These are phyloP conservation scores for Sarcodon aspratus DNA, from an alignment of 768 basidiomycete species.

Conservation along the genomic window DNA sequence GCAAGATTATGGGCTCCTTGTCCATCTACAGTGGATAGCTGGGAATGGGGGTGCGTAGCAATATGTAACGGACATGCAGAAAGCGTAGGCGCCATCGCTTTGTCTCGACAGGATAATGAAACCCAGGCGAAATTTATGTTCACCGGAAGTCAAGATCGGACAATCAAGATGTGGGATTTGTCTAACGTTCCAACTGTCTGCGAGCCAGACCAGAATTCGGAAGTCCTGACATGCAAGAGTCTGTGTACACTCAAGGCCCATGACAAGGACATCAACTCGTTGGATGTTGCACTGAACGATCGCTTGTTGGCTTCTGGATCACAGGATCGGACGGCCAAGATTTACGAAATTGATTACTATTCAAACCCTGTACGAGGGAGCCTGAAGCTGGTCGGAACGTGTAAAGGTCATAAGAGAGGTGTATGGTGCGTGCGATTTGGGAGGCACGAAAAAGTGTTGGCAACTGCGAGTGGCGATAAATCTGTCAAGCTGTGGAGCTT, in stretches of 20 bases:
- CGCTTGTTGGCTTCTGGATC: slow-evolving; percentile 84
- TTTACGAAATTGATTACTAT: slow-evolving; percentile 68
- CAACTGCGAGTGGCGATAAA: slow-evolving; percentile 92
- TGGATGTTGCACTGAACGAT: slow-evolving; percentile 89
- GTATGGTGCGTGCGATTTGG: slow-evolving; percentile 94
- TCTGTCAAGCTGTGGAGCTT: slow-evolving; percentile 91
- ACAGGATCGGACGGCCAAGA: slow-evolving; percentile 89
- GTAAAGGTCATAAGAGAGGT: slow-evolving; percentile 93
- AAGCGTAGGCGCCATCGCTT: slow-evolving; percentile 81
- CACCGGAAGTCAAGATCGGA: slow-evolving; percentile 94
- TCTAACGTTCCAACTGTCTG: slow-evolving; percentile 27
- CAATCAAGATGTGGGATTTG: slow-evolving; percentile 99
- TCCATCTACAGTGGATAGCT: slow-evolving; percentile 10
- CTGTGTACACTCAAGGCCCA: slow-evolving; percentile 84
- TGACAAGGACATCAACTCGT: slow-evolving; percentile 97
- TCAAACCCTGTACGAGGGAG: slow-evolving; percentile 40
- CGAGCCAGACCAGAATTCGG: slow-evolving; percentile 6
- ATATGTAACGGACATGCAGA: slow-evolving; percentile 91
- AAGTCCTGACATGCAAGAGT: slow-evolving; percentile 48
- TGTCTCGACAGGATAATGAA: slow-evolving; percentile 42
- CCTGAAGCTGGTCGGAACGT: slow-evolving; percentile 70
- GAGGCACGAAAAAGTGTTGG: slow-evolving; percentile 69
- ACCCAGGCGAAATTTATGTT: slow-evolving; percentile 53
- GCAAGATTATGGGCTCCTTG: slow-evolving; percentile 69
- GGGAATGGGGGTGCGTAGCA: slow-evolving; percentile 70